Evolutionary conservation across 805 yeast genomes (phyloP), one percentile per base, ranked within the genome.

Genomic region (Candida germanica): DNA sequence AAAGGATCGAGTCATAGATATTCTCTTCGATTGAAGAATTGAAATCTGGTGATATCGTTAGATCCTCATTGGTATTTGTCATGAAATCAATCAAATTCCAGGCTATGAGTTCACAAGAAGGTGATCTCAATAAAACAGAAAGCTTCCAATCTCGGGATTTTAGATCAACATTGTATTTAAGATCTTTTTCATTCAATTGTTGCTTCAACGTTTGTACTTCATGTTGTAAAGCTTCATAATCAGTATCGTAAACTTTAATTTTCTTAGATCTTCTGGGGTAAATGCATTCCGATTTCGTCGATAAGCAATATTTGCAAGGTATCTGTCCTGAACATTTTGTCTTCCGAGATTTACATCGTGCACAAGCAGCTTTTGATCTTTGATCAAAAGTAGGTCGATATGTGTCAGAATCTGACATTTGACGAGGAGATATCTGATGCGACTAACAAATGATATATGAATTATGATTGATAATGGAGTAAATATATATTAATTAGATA

Each of bases 321-420:
- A 29, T 30, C 8, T 36, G 40, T 1, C 61, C 61, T 2, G 54
- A 39, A 29, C 63, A 58, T 32, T 53, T 52, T 1, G 58, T 52
- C 39, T 56, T 57, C n/a, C 62, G 36, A n/a, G 29, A 33, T 19
- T 54, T 39, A 31, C 62, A 57, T 20, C 59, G 39, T 3, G 40
- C 31, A 38, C 62, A 57, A 2, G 61, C 61, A 9, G 35, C 25
- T 15, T 30, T 36, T 2, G 34, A 19, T 13, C 33, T 24, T 7
- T 10, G 6, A 14, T 34, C 37, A 6, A 13, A 7, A 8, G 23
- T 10, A 20, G 23, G n/a, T n/a, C n/a, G n/a, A n/a, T n/a, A n/a
- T n/a, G n/a, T n/a, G n/a, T n/a, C n/a, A n/a, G n/a, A n/a, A n/a
- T n/a, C n/a, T n/a, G n/a, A n/a, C n/a, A n/a, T n/a, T n/a, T n/a